Evolutionary conservation across 202 grass and related monocot genomes (phyloP), one percentile per base, ranked within the genome.

Genomic region (Tripidium arundinaceum): DNA sequence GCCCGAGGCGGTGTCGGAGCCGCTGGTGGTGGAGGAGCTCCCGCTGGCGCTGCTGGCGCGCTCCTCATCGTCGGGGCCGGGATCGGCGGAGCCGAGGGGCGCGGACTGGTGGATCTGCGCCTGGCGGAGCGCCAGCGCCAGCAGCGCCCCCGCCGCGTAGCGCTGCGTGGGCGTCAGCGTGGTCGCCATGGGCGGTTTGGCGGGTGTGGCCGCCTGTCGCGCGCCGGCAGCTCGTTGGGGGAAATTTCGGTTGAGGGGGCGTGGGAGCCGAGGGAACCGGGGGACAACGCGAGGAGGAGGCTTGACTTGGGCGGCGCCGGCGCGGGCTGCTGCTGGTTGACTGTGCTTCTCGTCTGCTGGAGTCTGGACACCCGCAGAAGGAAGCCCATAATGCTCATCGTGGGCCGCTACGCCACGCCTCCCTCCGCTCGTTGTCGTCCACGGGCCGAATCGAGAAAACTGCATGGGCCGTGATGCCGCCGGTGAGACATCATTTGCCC

Each of bases 31-130:
- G 70, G 75, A 37, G 83, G 85, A 87, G 67, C 85, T 70, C 55
- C 49, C 28, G 87, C 82, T 89, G 55, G 49, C 62, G 85, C 83
- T 94, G 45, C 80, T 86, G 43, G 86, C 31, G 19, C 72, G 83
- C 29, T 90, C 90, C 41, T 63, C 74, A 7, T 94, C 81, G 12
- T 72, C 68, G 21, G 54, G 52, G 0, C 21, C 54, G 8, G 54
- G 52, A 55, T 55, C 52, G 62, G 42, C 50, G 1, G 41, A 21
- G 84, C 92, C 96, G 61, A 98, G 88, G 59, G 81, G 92, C 18
- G 37, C 88, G 46, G 86, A 86, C 85, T 91, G 92, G 84, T 99
- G 90, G 84, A 99, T 99, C 90, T 99, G 96, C 37, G 86, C 92
- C 84, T 93, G 96, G 69, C 90, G 92, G 77, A 98, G 88, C 52